Base-by-base conservation (phyloP, 2,329 filamentous ascomycete species). In the Sarocladiaceae sp. region DNA sequence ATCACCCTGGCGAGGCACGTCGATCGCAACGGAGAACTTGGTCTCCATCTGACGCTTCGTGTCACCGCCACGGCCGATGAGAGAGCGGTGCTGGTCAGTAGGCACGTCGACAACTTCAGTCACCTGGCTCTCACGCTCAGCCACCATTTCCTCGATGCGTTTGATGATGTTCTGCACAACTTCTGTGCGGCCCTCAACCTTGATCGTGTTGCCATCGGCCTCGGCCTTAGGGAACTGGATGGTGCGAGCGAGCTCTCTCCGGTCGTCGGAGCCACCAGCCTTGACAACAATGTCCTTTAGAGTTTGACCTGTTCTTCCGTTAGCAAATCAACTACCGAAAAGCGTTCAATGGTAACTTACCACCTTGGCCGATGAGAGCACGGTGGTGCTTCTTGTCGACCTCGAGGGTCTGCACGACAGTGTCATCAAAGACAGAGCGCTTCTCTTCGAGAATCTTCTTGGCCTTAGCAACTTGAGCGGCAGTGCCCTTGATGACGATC, bases 371-470 rank as follows among this genome's bases (percentile, higher is more conserved):
- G 64, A 98, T 98, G 51, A 98, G 73, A 44, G 83, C 79, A 66
- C 85, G 83, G 69, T 98, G 93, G 65, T 93, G 82, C 71, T 94
- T 95, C 70, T 88, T 87, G 54, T 97, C 90, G n/a, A 98, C 82
- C 26, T 94, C 85, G 40, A 98, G 72, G 11, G 82, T 88, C 68
- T 84, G 82, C 13, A 83, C 80, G 42, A 96, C 75, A n/a, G 88
- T 95, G 52, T 93, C 83, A 56, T 97, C 89, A 54, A 96, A 96
- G 16, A 89, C 74, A 49, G 83, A 83, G 45, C 85, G 84, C 68
- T 90, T 89, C 67, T 93, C 85, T 62, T 91, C 82, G 19, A 98
- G 75, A 41, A 93, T 69, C 69, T 93, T 93, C 77, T 93, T 93
- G 4, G 93, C 91, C 53, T 90, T 85, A 40, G 89, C 83, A 42